Evolutionary conservation across 352 stramenopile species (phyloP), one percentile per base, ranked within the genome.

Genomic region (Phytophthora citricola): DNA sequence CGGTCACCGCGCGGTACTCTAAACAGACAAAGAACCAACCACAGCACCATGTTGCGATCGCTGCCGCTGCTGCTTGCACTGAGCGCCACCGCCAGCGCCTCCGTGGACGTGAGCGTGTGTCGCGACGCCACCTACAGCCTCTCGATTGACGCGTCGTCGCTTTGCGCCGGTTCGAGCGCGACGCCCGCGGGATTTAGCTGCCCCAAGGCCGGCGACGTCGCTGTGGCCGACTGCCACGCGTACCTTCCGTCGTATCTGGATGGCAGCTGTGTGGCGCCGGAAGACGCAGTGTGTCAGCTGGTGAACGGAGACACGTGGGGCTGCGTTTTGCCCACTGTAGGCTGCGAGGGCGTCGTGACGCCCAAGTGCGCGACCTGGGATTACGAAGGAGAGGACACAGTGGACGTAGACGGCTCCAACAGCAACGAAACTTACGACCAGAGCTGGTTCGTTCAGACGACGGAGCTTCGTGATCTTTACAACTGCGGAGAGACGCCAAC

Each of bases 81-180:
- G 0, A 41, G 41, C 20, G 51, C 55, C 5, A 48, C 56, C 0
- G 50, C 34, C 31, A 47, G 29, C 40, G 45, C 65, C 9, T 43
- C 59, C 34, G 56, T 74, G 14, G 60, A 78, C 2, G 73, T 84
- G 51, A 84, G 76, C 49, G 52, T 85, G 20, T 85, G 77, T 38
- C 74, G 62, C 26, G 77, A 85, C 47, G 77, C 77, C 38, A 85
- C 77, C 3, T 85, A 81, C 50, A 49, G 44, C 17, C 50, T 85
- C 10, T 27, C 71, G 11, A 45, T 67, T n/a, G 47, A 66, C 24
- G 66, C 66, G 1, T 63, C 68, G 9, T 27, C 53, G 6, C 53
- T 79, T 24, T 85, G 77, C 56, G 61, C 72, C 0, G 78, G 78
- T n/a, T 66, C 69, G 3, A 75, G 75, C 31, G 31, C 61, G 10